Conservation (phyloP, 352 stramenopile species). For the Phytophthora sojae region DNA sequence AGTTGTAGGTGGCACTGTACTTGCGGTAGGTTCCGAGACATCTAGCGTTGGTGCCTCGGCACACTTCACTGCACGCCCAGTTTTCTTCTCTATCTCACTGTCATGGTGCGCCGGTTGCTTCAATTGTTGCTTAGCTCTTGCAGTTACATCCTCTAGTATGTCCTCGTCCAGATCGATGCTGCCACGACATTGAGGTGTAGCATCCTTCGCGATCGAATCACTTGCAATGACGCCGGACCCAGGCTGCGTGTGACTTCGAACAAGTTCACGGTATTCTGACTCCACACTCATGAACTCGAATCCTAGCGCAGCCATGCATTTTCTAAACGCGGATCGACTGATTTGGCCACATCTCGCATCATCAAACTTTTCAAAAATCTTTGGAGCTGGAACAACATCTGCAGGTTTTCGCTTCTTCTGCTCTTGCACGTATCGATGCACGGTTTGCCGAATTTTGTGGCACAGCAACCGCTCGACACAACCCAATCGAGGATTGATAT, state of each 20-base stretch:
- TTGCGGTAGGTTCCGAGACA: background rate
- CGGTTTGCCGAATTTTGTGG: constrained; percentile 71
- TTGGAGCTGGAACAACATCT: constrained; percentile 26
- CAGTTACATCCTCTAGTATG: constrained; percentile 12
- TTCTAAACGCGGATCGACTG: constrained; percentile 72
- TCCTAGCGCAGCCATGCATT: constrained; percentile 61
- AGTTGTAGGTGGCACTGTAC: constrained; percentile 28
- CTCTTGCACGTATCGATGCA: constrained; percentile 43
- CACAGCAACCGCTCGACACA: constrained; percentile 62
- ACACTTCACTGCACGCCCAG: background rate
- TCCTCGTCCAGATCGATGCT: constrained; percentile 48
- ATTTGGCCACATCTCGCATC: constrained; percentile 49
- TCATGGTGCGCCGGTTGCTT: background rate
- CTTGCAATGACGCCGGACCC: constrained; percentile 15
- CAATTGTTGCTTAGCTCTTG: constrained; percentile 4
- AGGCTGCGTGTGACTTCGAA: constrained; percentile 29
- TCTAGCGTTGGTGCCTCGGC: background rate
- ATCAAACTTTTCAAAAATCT: constrained; percentile 72
- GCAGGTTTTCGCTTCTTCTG: constrained; percentile 38
- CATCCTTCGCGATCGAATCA: constrained; percentile 4
- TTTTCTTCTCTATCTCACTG: background rate
- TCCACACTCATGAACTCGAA: constrained; percentile 80
- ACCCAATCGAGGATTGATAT: constrained; percentile 63
- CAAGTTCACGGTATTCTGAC: constrained; percentile 54
- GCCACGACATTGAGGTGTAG: background rate